These are phyloP conservation scores for Trichophyton schoenleinii DNA, from an alignment of 2,329 filamentous ascomycete genomes.

Conservation along the genomic window DNA sequence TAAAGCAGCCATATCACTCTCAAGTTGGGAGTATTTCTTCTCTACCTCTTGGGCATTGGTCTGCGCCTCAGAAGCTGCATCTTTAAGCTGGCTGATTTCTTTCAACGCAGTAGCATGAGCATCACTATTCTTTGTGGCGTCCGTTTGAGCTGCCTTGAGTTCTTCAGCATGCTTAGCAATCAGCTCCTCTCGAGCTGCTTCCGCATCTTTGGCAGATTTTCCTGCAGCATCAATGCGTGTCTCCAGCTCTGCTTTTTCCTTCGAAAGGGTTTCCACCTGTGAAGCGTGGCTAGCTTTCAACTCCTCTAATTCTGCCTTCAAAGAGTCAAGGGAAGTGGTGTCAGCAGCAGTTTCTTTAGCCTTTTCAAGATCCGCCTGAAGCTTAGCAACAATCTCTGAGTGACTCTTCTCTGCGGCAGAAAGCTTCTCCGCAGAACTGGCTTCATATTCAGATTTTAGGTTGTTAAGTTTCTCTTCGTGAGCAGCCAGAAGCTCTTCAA, in stretches of 20 bases:
- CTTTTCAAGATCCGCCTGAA: constrained; percentile 25
- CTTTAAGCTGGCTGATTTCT: not conserved
- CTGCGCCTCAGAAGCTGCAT: not conserved
- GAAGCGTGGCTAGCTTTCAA: constrained; percentile 46
- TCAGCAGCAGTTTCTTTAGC: constrained; percentile 27
- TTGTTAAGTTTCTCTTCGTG: constrained; percentile 29
- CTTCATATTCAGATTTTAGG: constrained; percentile 26
- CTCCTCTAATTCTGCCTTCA: constrained; percentile 33
- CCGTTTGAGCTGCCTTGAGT: constrained; percentile 11
- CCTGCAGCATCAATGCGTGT: not conserved
- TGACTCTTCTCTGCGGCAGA: constrained; percentile 27
- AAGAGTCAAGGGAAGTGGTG: constrained; percentile 25
- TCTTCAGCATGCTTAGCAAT: constrained; percentile 7
- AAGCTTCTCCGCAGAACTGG: constrained; percentile 25
- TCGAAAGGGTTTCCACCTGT: constrained; percentile 34
- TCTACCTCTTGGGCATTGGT: not conserved
- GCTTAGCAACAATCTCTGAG: constrained; percentile 22
- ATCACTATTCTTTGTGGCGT: constrained; percentile 18
- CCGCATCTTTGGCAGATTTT: not conserved
- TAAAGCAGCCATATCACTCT: constrained; percentile 20
- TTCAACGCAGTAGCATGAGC: not conserved
- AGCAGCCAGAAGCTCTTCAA: constrained; percentile 29
- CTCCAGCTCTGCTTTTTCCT: constrained; percentile 35
- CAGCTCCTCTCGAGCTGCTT: not conserved
- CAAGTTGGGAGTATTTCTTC: constrained; percentile 16